A percentile compares a stretch with the other conserved stretches of the same genome.
phyloP scores from a whole-genome alignment of 106 monocot species.

The Platanthera zijinensis region DNA sequence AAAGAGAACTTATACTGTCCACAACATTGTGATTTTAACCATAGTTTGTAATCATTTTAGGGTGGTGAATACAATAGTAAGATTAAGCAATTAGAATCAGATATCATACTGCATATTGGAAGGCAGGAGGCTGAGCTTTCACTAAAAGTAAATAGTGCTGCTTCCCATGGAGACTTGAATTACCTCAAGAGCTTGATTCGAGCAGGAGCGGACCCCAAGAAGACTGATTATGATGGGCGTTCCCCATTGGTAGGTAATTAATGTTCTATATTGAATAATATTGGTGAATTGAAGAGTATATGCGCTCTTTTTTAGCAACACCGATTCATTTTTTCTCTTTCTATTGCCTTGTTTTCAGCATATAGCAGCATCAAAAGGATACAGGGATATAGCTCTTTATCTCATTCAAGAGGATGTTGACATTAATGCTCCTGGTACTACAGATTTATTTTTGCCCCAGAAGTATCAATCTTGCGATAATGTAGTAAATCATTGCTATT shows the following conservation, averaged over 20 bases:
- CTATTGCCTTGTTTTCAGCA: slow-evolving; percentile 42
- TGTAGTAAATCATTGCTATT: background rate
- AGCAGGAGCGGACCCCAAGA: slow-evolving; percentile 81
- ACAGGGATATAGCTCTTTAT: slow-evolving; percentile 48
- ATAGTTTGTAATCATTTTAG: slow-evolving; percentile 14
- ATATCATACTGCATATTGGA: slow-evolving; percentile 71
- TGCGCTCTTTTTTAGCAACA: background rate
- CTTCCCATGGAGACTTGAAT: slow-evolving; percentile 71
- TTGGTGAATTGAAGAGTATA: background rate
- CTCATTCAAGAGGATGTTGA: slow-evolving; percentile 69
- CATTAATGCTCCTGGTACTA: slow-evolving; percentile 55
- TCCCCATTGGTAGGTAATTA: slow-evolving; percentile 62
- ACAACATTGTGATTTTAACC: background rate
- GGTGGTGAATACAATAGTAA: slow-evolving; percentile 30
- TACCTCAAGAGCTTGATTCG: slow-evolving; percentile 64
- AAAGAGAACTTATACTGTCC: background rate
- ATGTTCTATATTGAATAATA: background rate
- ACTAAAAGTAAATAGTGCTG: slow-evolving; percentile 76
- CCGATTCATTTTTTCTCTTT: background rate
- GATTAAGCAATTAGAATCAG: slow-evolving; percentile 78
- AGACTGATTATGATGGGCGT: slow-evolving; percentile 85
- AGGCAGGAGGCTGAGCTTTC: slow-evolving; percentile 93
- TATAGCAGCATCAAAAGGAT: slow-evolving; percentile 67
- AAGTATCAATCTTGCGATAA: background rate
- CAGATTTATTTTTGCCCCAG: background rate